Evolutionary conservation across 1,284 basidiomycete species (phyloP), one percentile per base, ranked within the genome.

Genomic region (Tylopilus sp.): DNA sequence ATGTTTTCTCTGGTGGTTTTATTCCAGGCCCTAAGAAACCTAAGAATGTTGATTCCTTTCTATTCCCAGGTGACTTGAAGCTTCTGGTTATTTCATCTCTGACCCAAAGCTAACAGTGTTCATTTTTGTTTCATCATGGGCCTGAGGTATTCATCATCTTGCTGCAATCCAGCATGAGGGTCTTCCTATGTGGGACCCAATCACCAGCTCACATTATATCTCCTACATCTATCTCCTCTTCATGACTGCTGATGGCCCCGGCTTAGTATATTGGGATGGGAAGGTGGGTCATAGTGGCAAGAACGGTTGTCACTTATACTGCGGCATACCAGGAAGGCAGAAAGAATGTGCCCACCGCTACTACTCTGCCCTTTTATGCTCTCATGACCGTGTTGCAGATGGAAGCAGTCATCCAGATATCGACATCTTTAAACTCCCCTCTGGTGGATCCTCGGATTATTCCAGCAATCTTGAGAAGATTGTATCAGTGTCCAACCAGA

Each of bases 21-120:
- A 63, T 63, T 18, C 61, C 56, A 16, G 61, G 61, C 8, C 61
- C 61, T 2, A 32, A 53, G 1, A 63, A 63, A 18, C 56, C 56
- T 8, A 63, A 63, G 19, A 53, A 63, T 8, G 1, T 66, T 2
- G 39, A 66, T 26, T 66, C 51, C 0, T 66, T 60, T 29, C 19
- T 66, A 29, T 29, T 29, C 29, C 29, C 29, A 29, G 29, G 29
- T 29, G 29, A 29, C 29, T 29, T 29, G 29, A 29, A 29, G 29
- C 29, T 29, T 29, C 29, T 29, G 29, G 29, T 29, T 29, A 29
- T 29, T 29, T 29, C 6, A 6, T 29, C 29, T 29, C 29, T 29
- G 6, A 29, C 29, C 29, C 29, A 29, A 29, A 29, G 29, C 29
- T 29, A 29, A 29, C 29, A 29, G 29, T 29, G 29, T 29, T 29